Base-by-base conservation (phyloP, 257 asterid genomes). In the Forsythia suspensa region DNA sequence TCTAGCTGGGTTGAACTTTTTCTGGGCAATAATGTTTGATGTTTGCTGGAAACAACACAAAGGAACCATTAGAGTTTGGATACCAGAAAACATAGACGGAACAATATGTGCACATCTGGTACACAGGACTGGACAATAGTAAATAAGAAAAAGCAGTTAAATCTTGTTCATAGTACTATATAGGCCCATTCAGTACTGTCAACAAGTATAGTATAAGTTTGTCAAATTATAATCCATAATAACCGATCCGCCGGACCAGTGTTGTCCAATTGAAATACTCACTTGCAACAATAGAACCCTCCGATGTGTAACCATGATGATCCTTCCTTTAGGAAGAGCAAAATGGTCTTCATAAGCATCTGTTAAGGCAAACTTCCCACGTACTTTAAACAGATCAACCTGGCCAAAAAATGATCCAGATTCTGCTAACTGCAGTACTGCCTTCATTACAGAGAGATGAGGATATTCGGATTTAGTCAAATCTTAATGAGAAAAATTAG, bases 331-430 rank as follows among this genome's bases (percentile, higher is more conserved):
- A 6, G 98, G 99, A 79, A 94, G 98, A 38, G 86, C 69, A 78
- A 89, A 92, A 82, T 96, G 99, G 84, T 88, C 93, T 88, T 96
- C 99, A 52, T 96, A 96, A 71, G 98, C 98, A 84, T 96, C 99
- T 51, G 99, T 91, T 48, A 89, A 82, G 82, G 97, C 99, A 84
- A 90, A 96, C 84, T 96, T 96, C 52, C 96, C 99, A 55, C 99
- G 99, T 70, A 92, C 98, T 87, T 92, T 96, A 67, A 96, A 96
- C 82, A 96, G 90, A 85, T 96, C 97, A 72, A 94, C 97, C 84
- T 92, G 97, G 81, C 89, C 87, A 29, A 96, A 87, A 80, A 96
- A 96, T n/a, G 99, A 91, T 34, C 91, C 97, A 75, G 94, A 96
- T 82, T 96, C 98, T 61, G 98, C 99, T 80, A 92, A 78, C 82